phyloP scores from a whole-genome alignment of 2,329 filamentous ascomycete genomes.

The Hypoxylon sp. region DNA sequence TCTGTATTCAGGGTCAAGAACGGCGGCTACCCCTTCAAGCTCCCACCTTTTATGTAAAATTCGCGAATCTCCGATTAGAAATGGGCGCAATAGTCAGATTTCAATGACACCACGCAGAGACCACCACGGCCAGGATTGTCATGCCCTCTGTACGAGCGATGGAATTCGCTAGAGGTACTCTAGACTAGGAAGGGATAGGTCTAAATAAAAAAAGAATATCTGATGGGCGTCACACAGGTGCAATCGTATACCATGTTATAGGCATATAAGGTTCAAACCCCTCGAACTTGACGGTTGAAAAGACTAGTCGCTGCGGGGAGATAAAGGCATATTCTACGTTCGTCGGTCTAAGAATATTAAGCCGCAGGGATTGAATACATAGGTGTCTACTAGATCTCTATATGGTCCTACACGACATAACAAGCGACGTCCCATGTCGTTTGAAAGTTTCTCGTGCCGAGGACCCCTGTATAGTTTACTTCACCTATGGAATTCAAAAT shows the following conservation, averaged over 20 bases:
- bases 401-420: background rate
- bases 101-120: background rate
- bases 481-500: background rate
- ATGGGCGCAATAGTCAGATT: background rate
- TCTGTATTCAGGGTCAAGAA: conserved; percentile 97
- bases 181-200: conserved; percentile 2
- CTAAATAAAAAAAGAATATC: conserved; percentile 7
- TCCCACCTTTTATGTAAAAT: conserved; percentile 83
- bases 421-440: background rate
- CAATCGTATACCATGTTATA: background rate
- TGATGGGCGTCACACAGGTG: background rate
- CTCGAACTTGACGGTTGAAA: background rate
- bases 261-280: background rate
- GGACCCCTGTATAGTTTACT: background rate
- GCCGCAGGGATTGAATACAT: background rate
- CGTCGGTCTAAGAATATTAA: background rate
- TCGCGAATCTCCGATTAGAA: background rate
- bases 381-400: background rate
- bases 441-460: background rate
- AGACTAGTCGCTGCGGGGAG: background rate
- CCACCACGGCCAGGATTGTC: background rate
- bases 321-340: background rate
- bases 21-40: conserved; percentile 90
- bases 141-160: background rate
- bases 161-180: background rate